A percentile compares a stretch with the other conserved stretches of the same genome.
Conservation (phyloP, 148 eudicot species). For the Camellia lanceoleosa region DNA sequence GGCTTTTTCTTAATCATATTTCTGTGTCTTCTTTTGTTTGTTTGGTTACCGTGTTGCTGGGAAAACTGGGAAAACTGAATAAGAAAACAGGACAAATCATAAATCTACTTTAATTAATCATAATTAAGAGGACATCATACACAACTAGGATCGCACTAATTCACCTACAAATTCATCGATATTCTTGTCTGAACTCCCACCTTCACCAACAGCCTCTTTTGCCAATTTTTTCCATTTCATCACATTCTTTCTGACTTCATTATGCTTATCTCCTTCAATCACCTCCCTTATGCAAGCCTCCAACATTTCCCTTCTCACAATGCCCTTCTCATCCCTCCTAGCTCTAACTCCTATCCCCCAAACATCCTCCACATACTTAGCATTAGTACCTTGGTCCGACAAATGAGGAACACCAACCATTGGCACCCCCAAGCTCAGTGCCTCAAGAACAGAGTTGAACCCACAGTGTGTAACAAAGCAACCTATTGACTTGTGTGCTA, state of each 20-base stretch:
- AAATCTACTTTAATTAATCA: too few species aligned
- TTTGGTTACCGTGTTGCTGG: too few species aligned
- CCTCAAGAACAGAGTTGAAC: slow-evolving; percentile 57
- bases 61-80: too few species aligned
- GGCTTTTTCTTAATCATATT: too few species aligned
- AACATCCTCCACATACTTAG: slow-evolving; percentile 38
- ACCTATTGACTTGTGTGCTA: slow-evolving; percentile 38
- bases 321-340: background rate
- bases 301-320: background rate
- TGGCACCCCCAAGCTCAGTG: slow-evolving; percentile 55
- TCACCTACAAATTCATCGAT: background rate
- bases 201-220: background rate
- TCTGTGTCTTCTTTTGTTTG: too few species aligned
- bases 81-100: too few species aligned
- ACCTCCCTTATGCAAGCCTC: background rate
- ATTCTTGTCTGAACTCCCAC: background rate
- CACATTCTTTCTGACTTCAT: background rate
- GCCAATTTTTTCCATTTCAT: background rate
- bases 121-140: too few species aligned
- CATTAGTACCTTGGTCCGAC: slow-evolving; percentile 57
- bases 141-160: too few species aligned
- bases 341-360: background rate
- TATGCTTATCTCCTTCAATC: background rate
- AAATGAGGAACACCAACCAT: slow-evolving; percentile 53
- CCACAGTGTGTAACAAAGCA: slow-evolving; percentile 71